Base-by-base conservation (phyloP, 352 stramenopile genomes). In the Phytopythium oedochilum region DNA sequence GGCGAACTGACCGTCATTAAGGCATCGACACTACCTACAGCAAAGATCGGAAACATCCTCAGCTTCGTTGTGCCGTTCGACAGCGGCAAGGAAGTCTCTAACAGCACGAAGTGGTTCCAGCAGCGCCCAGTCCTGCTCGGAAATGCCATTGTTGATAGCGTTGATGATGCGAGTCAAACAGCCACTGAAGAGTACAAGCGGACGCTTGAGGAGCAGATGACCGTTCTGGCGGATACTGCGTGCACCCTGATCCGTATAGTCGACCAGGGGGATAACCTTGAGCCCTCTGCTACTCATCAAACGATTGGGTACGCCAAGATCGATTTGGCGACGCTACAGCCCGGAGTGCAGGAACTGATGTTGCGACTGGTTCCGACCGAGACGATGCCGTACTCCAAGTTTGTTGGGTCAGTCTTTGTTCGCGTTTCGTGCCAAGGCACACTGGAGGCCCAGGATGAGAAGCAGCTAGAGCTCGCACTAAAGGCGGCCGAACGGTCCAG, bases 201-300 rank as follows among this genome's bases (percentile, higher is more conserved):
- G 26, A 47, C 57, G 34, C 23, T 57, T 17, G 61, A 68, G 26
- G 57, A 64, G 23, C 52, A 44, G 7, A 67, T 61, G 43, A 54
- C 70, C 14, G 55, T 78, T 6, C 47, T 86, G 4, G 42, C 55
- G n/a, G 58, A 72, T 25, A 59, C 58, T 10, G 61, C 66, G 4
- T 85, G 77, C 43, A 36, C 88, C 18, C n/a, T 87, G 34, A 74
- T 90, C 11, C 60, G 61, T 10, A 53, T 88, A 25, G 53, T 87
- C 0, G 67, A 85, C 23, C 71, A 75, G 56, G 54, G 46, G 5
- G 32, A 51, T 10, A 53, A 57, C 0, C 6, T 40, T 20, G 42
- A 32, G 22, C 22, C 22, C 22, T 46, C 28, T 2, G 15, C 35
- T 8, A 34, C 20, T 0, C 47, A 68, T 28, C 52, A 15, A 10